Evolutionary conservation across 495 filamentous ascomycete species (phyloP).

Genomic region (Saxophila tyrrhenica): DNA sequence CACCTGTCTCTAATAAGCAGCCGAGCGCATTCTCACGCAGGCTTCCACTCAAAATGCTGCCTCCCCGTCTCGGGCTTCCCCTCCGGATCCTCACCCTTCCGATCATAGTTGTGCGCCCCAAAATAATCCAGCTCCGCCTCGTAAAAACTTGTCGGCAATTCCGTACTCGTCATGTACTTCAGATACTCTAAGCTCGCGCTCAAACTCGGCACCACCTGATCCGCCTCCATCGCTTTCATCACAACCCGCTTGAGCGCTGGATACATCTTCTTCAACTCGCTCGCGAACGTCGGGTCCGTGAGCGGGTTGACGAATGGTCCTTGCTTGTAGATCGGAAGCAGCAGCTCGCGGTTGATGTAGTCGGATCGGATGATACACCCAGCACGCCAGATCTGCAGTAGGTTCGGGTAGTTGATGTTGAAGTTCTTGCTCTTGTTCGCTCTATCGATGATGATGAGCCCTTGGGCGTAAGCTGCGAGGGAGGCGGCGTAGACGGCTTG

Average conservation of each 20-base stretch:
- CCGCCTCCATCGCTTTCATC: constrained; percentile 43
- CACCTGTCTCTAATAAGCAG: too few relatives aligned
- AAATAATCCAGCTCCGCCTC: constrained; percentile 71
- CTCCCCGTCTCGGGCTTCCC: constrained; percentile 40
- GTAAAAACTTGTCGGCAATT: constrained; percentile 52
- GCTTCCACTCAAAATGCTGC: constrained; percentile 49
- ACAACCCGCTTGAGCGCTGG: constrained; percentile 46
- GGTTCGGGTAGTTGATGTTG: constrained; percentile 47
- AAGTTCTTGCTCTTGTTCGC: constrained; percentile 51
- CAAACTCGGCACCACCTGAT: constrained; percentile 53
- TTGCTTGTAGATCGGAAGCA: constrained; percentile 22
- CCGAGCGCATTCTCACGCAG: too few relatives aligned
- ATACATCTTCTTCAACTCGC: constrained; percentile 37
- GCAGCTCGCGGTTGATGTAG: constrained; percentile 46
- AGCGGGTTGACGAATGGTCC: constrained; percentile 32
- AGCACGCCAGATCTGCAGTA: constrained; percentile 58
- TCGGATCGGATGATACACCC: constrained; percentile 68
- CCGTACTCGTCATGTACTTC: constrained; percentile 48
- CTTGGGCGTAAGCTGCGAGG: constrained; percentile 54
- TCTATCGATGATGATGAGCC: constrained; percentile 52
- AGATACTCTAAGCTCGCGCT: constrained; percentile 57
- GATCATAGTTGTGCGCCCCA: constrained; percentile 56
- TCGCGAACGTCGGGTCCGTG: constrained; percentile 38
- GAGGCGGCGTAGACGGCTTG: constrained; percentile 52
- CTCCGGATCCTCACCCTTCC: constrained; percentile 34